Percentiles rank a stretch among this genome's conserved stretches.
phyloP scores from a whole-genome alignment of 768 basidiomycete species.

The Pulveroboletus sp. region DNA sequence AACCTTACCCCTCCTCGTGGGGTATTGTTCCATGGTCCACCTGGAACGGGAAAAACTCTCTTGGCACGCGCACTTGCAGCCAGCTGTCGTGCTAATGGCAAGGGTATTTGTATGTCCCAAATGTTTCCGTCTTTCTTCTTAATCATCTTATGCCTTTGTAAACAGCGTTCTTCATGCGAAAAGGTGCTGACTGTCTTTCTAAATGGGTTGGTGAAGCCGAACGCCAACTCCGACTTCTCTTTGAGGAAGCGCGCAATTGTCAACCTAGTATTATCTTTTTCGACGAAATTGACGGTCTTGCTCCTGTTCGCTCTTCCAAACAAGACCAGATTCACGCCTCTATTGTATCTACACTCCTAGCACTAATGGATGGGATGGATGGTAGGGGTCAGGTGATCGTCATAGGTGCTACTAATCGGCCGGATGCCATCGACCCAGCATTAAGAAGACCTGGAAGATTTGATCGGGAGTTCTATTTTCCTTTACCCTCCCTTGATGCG shows the following conservation, averaged over 20 bases:
- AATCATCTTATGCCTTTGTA: not conserved
- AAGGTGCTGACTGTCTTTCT: constrained; percentile 94
- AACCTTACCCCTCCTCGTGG: constrained; percentile 93
- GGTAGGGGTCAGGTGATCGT: constrained; percentile 95
- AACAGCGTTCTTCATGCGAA: constrained; percentile 98
- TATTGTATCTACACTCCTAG: constrained; percentile 91
- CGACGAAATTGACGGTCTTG: constrained; percentile 98
- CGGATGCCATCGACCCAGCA: constrained; percentile 97
- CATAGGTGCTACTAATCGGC: constrained; percentile 96
- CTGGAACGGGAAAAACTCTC: constrained; percentile 97
- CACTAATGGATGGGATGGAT: constrained; percentile 99
- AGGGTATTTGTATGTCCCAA: constrained; percentile 72
- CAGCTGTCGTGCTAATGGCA: constrained; percentile 81
- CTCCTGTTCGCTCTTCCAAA: constrained; percentile 96
- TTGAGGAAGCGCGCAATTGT: constrained; percentile 89
- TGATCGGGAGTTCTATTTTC: constrained; percentile 98
- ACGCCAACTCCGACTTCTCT: constrained; percentile 87
- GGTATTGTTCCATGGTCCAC: constrained; percentile 96
- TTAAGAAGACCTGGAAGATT: constrained; percentile 91
- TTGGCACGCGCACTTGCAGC: constrained; percentile 92
- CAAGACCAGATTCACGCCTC: constrained; percentile 99
- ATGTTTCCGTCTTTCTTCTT: not conserved
- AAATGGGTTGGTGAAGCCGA: constrained; percentile 99
- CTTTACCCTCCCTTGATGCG: constrained; percentile 78
- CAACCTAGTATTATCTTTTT: constrained; percentile 99